A percentile compares a stretch with the other conserved stretches of the same genome.
Evolutionary conservation across 495 filamentous ascomycete genomes (phyloP).

Genomic region (Elaphomyces granulatus): DNA sequence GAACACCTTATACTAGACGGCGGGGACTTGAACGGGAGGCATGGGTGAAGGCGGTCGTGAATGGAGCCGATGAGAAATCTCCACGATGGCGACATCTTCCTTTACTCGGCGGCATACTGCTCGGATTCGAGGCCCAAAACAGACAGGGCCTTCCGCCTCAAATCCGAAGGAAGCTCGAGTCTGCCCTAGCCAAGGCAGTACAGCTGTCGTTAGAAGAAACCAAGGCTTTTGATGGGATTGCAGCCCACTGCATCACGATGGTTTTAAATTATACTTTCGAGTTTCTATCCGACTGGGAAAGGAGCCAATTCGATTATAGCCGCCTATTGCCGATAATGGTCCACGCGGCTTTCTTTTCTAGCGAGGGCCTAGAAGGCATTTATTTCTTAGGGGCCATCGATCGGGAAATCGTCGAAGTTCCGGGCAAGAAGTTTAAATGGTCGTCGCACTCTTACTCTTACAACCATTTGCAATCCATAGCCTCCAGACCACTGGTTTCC

Average conservation of each 20-base stretch:
- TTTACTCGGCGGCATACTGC: constrained; percentile 63
- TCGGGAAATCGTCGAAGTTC: constrained; percentile 49
- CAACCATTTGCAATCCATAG: constrained; percentile 38
- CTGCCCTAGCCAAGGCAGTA: constrained; percentile 59
- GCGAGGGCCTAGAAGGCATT: constrained; percentile 67
- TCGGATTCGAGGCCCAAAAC: constrained; percentile 63
- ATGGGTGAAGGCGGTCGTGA: constrained; percentile 72
- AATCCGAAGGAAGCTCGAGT: constrained; percentile 59
- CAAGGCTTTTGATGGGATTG: constrained; percentile 37
- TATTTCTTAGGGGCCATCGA: constrained; percentile 71
- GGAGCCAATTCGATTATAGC: constrained; percentile 56
- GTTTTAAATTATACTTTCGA: constrained; percentile 70
- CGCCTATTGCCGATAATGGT: constrained; percentile 55
- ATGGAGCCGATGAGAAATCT: constrained; percentile 71
- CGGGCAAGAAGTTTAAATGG: constrained; percentile 60
- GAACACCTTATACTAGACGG: constrained; percentile 22
- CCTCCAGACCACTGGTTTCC: constrained; percentile 53
- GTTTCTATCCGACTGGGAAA: constrained; percentile 44
- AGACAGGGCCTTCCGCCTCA: constrained; percentile 43
- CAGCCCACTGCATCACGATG: constrained; percentile 47
- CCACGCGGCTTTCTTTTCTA: constrained; percentile 49
- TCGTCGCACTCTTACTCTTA: constrained; percentile 44
- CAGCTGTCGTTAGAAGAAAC: constrained; percentile 58
- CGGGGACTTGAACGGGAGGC: constrained; percentile 46
- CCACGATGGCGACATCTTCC: constrained; percentile 81